phyloP scores from a whole-genome alignment of 306 rosid genomes.

The Cucurbita moschata region DNA sequence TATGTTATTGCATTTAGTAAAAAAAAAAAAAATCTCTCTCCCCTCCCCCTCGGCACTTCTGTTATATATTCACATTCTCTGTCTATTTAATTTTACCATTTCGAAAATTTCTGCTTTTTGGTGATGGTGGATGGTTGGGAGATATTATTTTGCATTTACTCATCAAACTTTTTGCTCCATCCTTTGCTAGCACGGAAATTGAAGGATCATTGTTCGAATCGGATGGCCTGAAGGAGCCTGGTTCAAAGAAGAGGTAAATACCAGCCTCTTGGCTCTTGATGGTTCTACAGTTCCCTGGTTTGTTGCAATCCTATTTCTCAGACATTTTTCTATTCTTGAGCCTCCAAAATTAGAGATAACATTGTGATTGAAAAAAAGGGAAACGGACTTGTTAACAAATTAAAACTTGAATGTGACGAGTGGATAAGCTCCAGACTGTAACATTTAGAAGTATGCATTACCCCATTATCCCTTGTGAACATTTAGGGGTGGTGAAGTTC shows the following conservation, averaged over 20 bases:
- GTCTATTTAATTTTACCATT: neutral
- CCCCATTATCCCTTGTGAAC: neutral
- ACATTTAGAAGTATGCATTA: neutral
- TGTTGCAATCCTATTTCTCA: neutral
- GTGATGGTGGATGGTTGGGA: neutral
- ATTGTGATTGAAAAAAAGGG: neutral
- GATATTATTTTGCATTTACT: slow-evolving; percentile 6
- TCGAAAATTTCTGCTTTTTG: neutral
- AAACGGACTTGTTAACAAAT: neutral
- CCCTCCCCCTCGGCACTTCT: neutral
- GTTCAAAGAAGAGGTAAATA: slow-evolving; percentile 71
- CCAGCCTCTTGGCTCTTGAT: neutral
- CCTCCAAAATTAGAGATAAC: neutral
- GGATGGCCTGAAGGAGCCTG: slow-evolving; percentile 51
- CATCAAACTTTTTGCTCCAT: slow-evolving; percentile 13
- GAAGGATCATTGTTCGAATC: slow-evolving; percentile 67
- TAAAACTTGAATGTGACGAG: neutral
- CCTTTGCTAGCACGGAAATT: slow-evolving; percentile 42
- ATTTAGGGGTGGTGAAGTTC: neutral
- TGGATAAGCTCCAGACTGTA: neutral
- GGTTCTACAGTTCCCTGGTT: neutral
- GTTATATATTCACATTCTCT: neutral
- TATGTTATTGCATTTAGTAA: neutral
- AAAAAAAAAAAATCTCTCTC: neutral
- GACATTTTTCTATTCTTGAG: neutral